Percentiles rank a stretch among this genome's conserved stretches.
Evolutionary conservation across 768 basidiomycete species (phyloP).

Genomic region (Russula sp.): DNA sequence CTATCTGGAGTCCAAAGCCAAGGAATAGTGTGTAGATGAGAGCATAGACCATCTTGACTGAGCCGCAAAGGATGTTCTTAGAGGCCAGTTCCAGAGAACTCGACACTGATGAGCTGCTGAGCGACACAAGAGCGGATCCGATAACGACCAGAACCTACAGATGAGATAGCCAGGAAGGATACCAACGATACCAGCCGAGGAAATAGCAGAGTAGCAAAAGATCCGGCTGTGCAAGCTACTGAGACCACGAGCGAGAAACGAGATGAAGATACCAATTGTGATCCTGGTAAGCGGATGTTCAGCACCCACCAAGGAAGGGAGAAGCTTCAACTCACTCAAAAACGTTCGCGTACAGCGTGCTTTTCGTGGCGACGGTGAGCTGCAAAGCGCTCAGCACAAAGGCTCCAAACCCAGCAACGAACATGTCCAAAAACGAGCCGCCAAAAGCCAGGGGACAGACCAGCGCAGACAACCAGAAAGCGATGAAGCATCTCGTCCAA

Average conservation of each 20-base stretch:
- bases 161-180: slow-evolving; percentile 89
- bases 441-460: slow-evolving; percentile 86
- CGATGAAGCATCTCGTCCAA: slow-evolving; percentile 56
- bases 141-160: slow-evolving; percentile 38
- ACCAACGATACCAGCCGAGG: slow-evolving; percentile 79
- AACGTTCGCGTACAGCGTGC: slow-evolving; percentile 80
- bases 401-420: slow-evolving; percentile 67
- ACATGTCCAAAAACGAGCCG: slow-evolving; percentile 80
- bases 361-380: slow-evolving; percentile 66
- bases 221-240: slow-evolving; percentile 69
- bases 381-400: slow-evolving; percentile 66
- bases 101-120: slow-evolving; percentile 44
- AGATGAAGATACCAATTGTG: slow-evolving; percentile 74
- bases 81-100: slow-evolving; percentile 81
- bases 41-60: slow-evolving; percentile 87
- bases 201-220: slow-evolving; percentile 91
- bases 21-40: slow-evolving; percentile 80
- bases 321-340: slow-evolving; percentile 62
- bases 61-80: slow-evolving; percentile 79
- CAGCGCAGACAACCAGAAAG: slow-evolving; percentile 64
- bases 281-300: slow-evolving; percentile 45
- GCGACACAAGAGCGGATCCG: slow-evolving; percentile 9
- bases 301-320: neutral
- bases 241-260: slow-evolving; percentile 74
- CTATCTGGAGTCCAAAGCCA: slow-evolving; percentile 81